Conservation (phyloP, 768 basidiomycete genomes). For the Chlorophyllum brunneum region DNA sequence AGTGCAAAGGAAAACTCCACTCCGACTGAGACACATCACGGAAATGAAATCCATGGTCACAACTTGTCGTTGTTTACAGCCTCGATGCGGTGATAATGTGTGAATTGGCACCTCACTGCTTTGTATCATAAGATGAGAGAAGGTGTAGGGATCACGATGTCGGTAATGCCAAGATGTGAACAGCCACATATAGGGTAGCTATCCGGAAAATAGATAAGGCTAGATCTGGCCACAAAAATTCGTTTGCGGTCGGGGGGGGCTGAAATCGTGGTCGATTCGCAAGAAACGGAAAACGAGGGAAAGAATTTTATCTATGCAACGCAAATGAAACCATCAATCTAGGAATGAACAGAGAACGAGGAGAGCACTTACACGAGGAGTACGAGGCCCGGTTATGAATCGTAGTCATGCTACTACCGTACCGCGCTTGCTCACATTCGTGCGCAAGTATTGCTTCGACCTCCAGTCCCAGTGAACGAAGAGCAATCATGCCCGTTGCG, state of each 20-base stretch:
- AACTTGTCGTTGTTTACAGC: background rate
- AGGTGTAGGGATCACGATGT: background rate
- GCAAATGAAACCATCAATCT: background rate
- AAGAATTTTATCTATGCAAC: background rate
- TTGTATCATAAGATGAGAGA: background rate
- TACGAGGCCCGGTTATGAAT: background rate
- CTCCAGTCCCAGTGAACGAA: background rate
- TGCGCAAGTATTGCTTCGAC: background rate
- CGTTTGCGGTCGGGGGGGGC: background rate
- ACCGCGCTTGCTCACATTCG: conserved; percentile 7
- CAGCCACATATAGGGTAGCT: background rate
- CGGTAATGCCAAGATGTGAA: conserved; percentile 3
- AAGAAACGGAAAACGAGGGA: background rate
- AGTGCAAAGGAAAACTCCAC: background rate
- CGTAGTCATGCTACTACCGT: background rate
- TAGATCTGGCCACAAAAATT: background rate
- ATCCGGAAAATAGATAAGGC: background rate
- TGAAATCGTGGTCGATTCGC: background rate
- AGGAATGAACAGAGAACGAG: background rate
- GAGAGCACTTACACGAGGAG: conserved; percentile 5
- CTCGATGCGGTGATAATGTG: too few relatives aligned
- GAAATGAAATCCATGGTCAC: background rate
- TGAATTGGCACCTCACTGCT: too few relatives aligned
- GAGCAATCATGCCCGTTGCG: background rate
- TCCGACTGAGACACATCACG: background rate